phyloP scores from a whole-genome alignment of 371 early-diverging fungal genomes.

The Lichtheimia corymbifera region DNA sequence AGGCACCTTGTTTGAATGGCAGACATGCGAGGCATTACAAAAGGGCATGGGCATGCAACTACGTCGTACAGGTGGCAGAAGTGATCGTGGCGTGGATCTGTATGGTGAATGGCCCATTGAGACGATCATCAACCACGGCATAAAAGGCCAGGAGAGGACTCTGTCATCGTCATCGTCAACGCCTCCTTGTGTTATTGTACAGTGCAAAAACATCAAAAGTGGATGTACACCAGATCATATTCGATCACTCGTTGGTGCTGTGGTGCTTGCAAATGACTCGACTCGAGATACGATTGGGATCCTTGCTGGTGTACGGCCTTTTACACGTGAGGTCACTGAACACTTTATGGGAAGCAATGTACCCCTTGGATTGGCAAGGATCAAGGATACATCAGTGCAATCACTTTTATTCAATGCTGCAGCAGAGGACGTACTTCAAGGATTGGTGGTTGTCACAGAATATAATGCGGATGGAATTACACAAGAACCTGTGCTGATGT shows the following conservation, averaged over 20 bases:
- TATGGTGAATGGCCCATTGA: constrained; percentile 34
- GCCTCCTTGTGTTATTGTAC: constrained; percentile 15
- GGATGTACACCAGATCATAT: constrained; percentile 48
- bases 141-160: not conserved
- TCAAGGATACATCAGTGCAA: constrained; percentile 24
- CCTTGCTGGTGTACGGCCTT: constrained; percentile 25
- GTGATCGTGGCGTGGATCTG: constrained; percentile 46
- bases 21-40: constrained; percentile 30
- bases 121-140: not conserved
- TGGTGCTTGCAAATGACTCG: constrained; percentile 9
- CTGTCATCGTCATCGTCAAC: not conserved
- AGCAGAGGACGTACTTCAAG: constrained; percentile 20
- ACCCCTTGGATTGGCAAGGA: constrained; percentile 36
- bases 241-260: constrained; percentile 37
- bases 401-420: constrained; percentile 39
- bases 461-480: constrained; percentile 9
- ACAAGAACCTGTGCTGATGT: constrained; percentile 6
- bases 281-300: constrained; percentile 27
- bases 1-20: constrained; percentile 46
- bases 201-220: constrained; percentile 41
- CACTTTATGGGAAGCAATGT: constrained; percentile 29
- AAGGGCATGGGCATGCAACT: constrained; percentile 34
- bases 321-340: constrained; percentile 31
- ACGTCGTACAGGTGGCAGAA: constrained; percentile 37
- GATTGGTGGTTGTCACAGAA: constrained; percentile 17